A percentile compares a stretch with the other conserved stretches of the same genome.
phyloP scores from a whole-genome alignment of 2,329 filamentous ascomycete species.

The Alternaria sp. region DNA sequence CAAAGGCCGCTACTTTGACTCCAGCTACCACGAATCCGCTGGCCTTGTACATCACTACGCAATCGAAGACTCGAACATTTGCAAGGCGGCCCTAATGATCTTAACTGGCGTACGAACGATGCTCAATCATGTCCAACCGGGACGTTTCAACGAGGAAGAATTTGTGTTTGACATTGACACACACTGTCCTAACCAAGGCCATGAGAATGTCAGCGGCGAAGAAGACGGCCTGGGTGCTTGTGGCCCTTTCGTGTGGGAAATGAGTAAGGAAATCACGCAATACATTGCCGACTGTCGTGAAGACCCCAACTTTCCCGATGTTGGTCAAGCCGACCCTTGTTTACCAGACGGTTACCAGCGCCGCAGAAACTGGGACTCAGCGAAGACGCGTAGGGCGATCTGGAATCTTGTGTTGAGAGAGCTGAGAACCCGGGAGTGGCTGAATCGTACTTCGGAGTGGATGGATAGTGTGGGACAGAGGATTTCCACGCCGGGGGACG shows the following conservation, averaged over 20 bases:
- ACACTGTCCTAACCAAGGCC: background rate
- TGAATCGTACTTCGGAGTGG: background rate
- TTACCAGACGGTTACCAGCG: background rate
- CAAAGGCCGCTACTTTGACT: background rate
- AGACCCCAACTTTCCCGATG: background rate
- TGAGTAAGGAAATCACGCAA: background rate
- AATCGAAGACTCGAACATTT: background rate
- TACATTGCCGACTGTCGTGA: background rate
- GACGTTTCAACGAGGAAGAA: background rate
- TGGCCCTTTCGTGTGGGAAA: background rate
- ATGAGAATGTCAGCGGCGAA: background rate
- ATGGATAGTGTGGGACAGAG: background rate
- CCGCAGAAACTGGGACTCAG: background rate
- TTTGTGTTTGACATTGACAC: background rate
- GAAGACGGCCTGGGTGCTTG: background rate
- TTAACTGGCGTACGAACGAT: background rate
- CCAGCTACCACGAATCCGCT: background rate
- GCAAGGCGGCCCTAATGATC: background rate
- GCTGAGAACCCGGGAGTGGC: background rate
- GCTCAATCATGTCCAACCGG: background rate
- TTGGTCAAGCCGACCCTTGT: background rate
- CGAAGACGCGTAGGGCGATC: background rate
- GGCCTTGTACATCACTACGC: background rate
- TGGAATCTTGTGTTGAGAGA: background rate
- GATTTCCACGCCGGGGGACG: background rate